Evolutionary conservation across 805 yeast species (phyloP).

Genomic region (Yarrowia yakushimensis): DNA sequence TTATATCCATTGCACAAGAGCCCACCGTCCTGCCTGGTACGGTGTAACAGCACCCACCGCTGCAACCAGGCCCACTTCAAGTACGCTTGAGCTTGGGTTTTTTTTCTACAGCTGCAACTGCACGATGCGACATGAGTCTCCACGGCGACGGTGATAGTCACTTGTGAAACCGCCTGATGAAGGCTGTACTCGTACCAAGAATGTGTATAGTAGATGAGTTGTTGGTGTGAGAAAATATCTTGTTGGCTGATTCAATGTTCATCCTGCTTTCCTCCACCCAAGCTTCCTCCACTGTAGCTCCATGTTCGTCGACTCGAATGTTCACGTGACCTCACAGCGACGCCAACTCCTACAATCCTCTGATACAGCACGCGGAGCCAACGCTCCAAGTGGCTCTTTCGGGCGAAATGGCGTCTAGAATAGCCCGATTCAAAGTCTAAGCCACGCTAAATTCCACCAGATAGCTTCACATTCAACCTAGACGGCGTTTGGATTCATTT

Average conservation of each 20-base stretch:
- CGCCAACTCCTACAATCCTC: not conserved
- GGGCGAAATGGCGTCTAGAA: not conserved
- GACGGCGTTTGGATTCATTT: not conserved
- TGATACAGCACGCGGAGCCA: constrained; percentile 1
- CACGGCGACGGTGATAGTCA: not conserved
- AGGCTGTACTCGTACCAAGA: not conserved
- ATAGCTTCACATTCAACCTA: not conserved
- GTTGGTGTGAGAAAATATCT: no score
- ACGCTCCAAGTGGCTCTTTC: not conserved
- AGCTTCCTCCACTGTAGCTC: no score
- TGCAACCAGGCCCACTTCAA: not conserved
- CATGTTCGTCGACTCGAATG: no score
- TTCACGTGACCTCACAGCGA: not conserved
- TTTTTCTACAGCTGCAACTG: not conserved
- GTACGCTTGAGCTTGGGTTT: not conserved
- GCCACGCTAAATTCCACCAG: not conserved
- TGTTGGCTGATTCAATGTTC: no score
- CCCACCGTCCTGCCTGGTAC: not conserved
- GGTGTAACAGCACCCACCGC: not conserved
- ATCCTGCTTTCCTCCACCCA: no score
- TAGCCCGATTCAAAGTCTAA: not conserved
- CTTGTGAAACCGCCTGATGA: not conserved
- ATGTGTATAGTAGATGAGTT: no score
- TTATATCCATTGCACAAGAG: not conserved
- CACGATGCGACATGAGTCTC: not conserved